Percentiles rank a stretch among this genome's conserved stretches.
Evolutionary conservation across 768 basidiomycete genomes (phyloP).

Genomic region (Ramaria sp.): DNA sequence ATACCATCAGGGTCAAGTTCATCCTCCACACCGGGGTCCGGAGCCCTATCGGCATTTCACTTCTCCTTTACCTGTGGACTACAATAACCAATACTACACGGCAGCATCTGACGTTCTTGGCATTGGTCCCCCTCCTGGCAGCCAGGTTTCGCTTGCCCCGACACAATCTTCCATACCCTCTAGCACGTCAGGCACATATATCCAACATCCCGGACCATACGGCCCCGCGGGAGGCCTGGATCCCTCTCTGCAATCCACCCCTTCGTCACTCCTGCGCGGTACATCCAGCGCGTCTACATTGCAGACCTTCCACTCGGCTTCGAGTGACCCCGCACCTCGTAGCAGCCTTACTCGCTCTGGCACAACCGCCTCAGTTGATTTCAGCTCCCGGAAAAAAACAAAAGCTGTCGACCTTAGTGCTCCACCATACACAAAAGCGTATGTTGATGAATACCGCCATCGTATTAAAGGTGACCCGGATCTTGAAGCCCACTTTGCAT

Average conservation of each 20-base stretch:
- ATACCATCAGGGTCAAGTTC: slow-evolving; percentile 8
- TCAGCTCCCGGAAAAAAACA: slow-evolving; percentile 49
- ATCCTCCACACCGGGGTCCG: not conserved
- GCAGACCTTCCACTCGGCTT: slow-evolving; percentile 27
- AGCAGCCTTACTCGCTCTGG: slow-evolving; percentile 46
- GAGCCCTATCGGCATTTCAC: slow-evolving; percentile 4
- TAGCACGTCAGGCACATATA: slow-evolving; percentile 14
- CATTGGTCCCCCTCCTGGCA: slow-evolving; percentile 52
- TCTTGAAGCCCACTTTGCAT: slow-evolving; percentile 94
- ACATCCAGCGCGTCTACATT: slow-evolving; percentile 8
- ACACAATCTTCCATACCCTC: slow-evolving; percentile 17
- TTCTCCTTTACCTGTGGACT: slow-evolving; percentile 7
- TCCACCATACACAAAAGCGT: slow-evolving; percentile 89
- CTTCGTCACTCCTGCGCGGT: slow-evolving; percentile 1
- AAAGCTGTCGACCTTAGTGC: slow-evolving; percentile 76
- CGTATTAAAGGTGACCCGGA: slow-evolving; percentile 97
- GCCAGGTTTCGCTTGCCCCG: slow-evolving; percentile 21
- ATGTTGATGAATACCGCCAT: slow-evolving; percentile 94
- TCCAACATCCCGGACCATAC: slow-evolving; percentile 19
- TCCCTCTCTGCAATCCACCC: not conserved
- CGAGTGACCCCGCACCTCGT: slow-evolving; percentile 30
- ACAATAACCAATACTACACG: slow-evolving; percentile 28
- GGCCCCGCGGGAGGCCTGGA: slow-evolving; percentile 2
- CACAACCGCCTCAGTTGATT: slow-evolving; percentile 44
- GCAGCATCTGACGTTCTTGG: slow-evolving; percentile 78